Percentiles rank a stretch among this genome's conserved stretches.
These are phyloP conservation scores for Phyllachora maydis DNA, from an alignment of 2,329 filamentous ascomycete genomes.

Conservation along the genomic window DNA sequence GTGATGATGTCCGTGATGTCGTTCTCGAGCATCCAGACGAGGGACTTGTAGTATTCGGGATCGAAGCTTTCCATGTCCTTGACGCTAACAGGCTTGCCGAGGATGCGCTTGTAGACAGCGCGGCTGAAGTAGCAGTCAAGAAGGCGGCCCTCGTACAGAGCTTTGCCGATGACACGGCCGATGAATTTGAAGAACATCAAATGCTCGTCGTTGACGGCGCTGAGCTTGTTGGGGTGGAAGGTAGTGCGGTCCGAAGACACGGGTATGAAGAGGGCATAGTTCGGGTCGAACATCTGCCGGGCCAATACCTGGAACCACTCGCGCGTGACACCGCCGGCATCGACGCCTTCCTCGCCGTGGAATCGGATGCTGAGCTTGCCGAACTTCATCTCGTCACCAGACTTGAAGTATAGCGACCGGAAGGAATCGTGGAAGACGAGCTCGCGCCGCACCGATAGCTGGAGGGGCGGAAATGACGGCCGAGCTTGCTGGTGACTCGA, in stretches of 20 bases:
- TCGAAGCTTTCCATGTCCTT: constrained; percentile 99
- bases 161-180: constrained; percentile 93
- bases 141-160: constrained; percentile 84
- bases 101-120: constrained; percentile 93
- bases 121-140: constrained; percentile 98
- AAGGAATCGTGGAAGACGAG: constrained; percentile 97
- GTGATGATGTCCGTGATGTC: constrained; percentile 96
- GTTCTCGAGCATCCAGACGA: constrained; percentile 96
- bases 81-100: constrained; percentile 85
- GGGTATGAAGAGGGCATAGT: constrained; percentile 89
- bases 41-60: constrained; percentile 95
- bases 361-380: constrained; percentile 97
- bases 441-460: constrained; percentile 77
- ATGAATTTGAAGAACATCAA: constrained; percentile 99
- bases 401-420: constrained; percentile 95
- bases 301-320: constrained; percentile 99
- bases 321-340: constrained; percentile 89
- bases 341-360: constrained; percentile 91
- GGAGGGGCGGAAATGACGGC: constrained; percentile 49
- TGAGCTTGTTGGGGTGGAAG: constrained; percentile 93
- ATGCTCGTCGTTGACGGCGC: constrained; percentile 87
- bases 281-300: constrained; percentile 96
- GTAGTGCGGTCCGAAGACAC: constrained; percentile 95
- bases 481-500: constrained; percentile 50
- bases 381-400: constrained; percentile 93